Evolutionary conservation across 2,329 filamentous ascomycete genomes (phyloP).

Genomic region (Cordyceps cateniannulata): DNA sequence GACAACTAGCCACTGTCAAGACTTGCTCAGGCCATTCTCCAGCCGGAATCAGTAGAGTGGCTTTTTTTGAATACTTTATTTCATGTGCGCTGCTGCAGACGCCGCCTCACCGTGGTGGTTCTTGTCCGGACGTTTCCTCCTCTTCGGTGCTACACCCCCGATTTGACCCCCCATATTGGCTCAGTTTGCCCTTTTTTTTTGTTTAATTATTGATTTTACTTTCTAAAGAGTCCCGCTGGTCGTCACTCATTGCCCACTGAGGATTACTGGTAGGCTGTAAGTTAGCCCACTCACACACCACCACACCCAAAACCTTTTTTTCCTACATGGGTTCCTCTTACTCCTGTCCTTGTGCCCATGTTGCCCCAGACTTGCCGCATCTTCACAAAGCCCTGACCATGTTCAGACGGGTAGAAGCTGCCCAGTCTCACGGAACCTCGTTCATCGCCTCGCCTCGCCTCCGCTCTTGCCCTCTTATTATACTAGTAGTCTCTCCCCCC

Average conservation of each 20-base stretch:
- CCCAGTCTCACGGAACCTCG: not conserved
- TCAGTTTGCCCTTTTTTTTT: not conserved
- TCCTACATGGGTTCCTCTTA: not conserved
- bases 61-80: not conserved
- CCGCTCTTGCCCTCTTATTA: not conserved
- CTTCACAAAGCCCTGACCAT: not conserved
- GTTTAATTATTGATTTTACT: not conserved
- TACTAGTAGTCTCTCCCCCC: not conserved
- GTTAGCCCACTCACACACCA: not conserved
- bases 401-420: not conserved
- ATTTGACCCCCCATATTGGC: not conserved
- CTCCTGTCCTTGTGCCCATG: not conserved
- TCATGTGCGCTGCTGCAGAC: not conserved
- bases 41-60: not conserved
- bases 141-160: not conserved
- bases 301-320: not conserved
- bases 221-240: not conserved
- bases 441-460: not conserved
- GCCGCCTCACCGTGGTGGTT: not conserved
- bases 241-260: not conserved
- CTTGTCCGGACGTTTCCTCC: not conserved
- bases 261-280: not conserved
- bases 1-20: not conserved
- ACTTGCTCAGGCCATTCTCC: not conserved
- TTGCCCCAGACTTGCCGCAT: slow-evolving; percentile 7